A percentile compares a stretch with the other conserved stretches of the same genome.
Evolutionary conservation across 306 rosid species (phyloP).

Genomic region (Rubus parviflorus): DNA sequence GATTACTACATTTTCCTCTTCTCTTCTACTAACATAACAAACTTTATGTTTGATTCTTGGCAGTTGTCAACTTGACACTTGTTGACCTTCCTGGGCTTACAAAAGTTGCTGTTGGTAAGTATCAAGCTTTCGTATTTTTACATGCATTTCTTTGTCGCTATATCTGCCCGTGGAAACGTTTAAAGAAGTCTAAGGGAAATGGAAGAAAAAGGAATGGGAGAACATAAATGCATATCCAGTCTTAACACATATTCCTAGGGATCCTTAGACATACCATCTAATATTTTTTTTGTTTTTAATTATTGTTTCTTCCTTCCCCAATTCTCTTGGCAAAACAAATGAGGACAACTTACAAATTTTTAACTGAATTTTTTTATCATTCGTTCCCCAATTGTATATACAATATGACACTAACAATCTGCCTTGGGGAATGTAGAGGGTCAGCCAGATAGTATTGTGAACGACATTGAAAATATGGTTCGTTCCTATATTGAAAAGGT

Average conservation of each 20-base stretch:
- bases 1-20: not conserved
- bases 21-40: not conserved
- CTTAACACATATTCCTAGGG: not conserved
- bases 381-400: too few species aligned
- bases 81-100: conserved; percentile 98
- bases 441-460: conserved; percentile 92
- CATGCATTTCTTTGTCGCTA: not conserved
- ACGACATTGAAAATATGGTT: conserved; percentile 90
- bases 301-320: not conserved
- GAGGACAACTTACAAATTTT: too few species aligned
- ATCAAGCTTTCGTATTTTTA: not conserved
- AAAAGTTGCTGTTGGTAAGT: conserved; percentile 93
- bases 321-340: not conserved
- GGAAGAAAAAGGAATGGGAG: not conserved
- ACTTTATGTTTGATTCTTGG: conserved; percentile 27
- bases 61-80: conserved; percentile 98
- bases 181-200: not conserved
- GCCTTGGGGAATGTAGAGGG: conserved; percentile 67
- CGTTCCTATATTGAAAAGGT: conserved; percentile 96
- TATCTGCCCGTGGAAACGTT: not conserved
- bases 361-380: not conserved
- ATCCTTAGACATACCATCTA: not conserved
- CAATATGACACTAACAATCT: not conserved
- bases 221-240: not conserved
- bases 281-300: not conserved